Evolutionary conservation across 2,329 filamentous ascomycete genomes (phyloP), one percentile per base, ranked within the genome.

Genomic region (Samsoniella hepiali): DNA sequence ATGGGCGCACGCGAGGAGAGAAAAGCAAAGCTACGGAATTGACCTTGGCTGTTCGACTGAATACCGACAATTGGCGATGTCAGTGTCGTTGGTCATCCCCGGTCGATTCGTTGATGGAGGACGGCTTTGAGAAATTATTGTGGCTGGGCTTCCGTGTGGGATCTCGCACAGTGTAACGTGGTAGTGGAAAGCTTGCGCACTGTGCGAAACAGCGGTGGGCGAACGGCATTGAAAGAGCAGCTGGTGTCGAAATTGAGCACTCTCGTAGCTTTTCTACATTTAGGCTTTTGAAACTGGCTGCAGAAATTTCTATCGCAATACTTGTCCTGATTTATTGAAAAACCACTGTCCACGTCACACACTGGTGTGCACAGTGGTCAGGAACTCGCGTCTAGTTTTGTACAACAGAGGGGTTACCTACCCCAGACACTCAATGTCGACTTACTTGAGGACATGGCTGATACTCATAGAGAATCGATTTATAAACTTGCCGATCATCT

Each of bases 1-100:
- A 55, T 64, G 42, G 29, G 55, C 62, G 40, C 40, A 45, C 5
- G 58, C 32, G 29, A 53, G 58, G 4, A 10, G n/a, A 9, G 27
- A 45, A 8, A 17, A 22, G 11, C 44, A 9, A 29, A 38, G 22
- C 15, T 40, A 40, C 27, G 57, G 17, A 11, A 7, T 32, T 31
- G 27, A 13, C 9, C 5, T 22, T 34, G 2, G 2, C 17, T 22
- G 7, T 51, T 8, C 10, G 17, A 27, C 31, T 10, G 17, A n/a
- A 9, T 3, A 9, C 29, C 17, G 11, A 50, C 27, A 47, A 27
- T 47, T 15, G 55, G 47, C 17, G 17, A 3, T 1, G 57, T 13
- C 17, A 9, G 36, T 10, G 27, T 11, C 22, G 45, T 31, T 42
- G 47, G 57, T 50, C 27, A 36, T 59, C 22, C 5, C 38, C 34